These are phyloP conservation scores for Thinopyrum elongatum DNA, from an alignment of 176 grass and related monocot genomes.

Conservation along the genomic window DNA sequence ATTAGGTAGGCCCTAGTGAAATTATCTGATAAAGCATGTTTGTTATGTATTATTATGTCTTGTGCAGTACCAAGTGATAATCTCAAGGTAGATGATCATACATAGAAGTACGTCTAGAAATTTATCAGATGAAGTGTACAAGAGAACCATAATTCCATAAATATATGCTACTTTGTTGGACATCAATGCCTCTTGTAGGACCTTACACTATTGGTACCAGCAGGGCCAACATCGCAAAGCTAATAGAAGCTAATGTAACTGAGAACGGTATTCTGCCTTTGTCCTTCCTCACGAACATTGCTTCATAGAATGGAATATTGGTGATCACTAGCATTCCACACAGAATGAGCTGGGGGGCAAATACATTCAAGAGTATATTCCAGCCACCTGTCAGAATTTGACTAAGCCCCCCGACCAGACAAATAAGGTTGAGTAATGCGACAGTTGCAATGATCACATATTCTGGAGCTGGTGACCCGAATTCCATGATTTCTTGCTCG, in stretches of 20 bases:
- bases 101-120: neutral
- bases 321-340: constrained; percentile 53
- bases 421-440: constrained; percentile 59
- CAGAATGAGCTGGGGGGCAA: constrained; percentile 49
- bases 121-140: constrained; percentile 22
- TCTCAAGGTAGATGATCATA: constrained; percentile 15
- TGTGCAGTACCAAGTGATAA: neutral
- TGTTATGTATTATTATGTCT: neutral
- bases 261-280: constrained; percentile 55
- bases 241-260: constrained; percentile 43
- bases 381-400: constrained; percentile 14
- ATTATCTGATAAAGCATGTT: neutral
- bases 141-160: constrained; percentile 13
- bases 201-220: constrained; percentile 45
- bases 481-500: constrained; percentile 74
- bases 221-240: constrained; percentile 29
- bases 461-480: constrained; percentile 45
- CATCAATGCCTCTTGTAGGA: neutral
- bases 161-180: neutral
- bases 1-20: constrained; percentile 12
- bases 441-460: constrained; percentile 57
- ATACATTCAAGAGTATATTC: constrained; percentile 22
- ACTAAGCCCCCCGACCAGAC: constrained; percentile 37
- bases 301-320: constrained; percentile 68
- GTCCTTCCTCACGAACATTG: constrained; percentile 71